These are phyloP conservation scores for Cymbidium sinense DNA, from an alignment of 106 monocot genomes.

Conservation along the genomic window DNA sequence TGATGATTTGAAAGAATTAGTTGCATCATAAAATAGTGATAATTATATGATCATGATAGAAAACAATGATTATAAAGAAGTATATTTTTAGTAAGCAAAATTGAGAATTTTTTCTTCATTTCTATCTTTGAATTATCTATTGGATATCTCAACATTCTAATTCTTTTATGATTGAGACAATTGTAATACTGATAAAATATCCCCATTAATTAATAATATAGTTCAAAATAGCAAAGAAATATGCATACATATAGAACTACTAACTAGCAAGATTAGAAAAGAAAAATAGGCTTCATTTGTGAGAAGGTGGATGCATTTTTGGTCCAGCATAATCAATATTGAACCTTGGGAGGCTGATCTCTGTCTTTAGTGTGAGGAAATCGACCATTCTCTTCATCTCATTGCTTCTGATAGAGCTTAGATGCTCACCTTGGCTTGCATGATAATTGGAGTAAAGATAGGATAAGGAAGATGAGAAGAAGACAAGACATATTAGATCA, in stretches of 20 bases:
- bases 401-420: not conserved
- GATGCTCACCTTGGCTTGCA: constrained; percentile 8
- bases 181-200: too few relatives aligned
- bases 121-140: too few relatives aligned
- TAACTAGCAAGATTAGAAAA: not conserved
- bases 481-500: constrained; percentile 11
- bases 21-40: too few relatives aligned
- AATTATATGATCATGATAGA: too few relatives aligned
- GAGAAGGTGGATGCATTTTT: constrained; percentile 32
- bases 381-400: not conserved
- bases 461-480: constrained; percentile 11
- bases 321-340: constrained; percentile 31
- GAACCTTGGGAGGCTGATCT: constrained; percentile 11
- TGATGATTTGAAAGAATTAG: too few relatives aligned
- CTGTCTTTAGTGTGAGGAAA: not conserved
- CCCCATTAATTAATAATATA: not conserved
- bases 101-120: too few relatives aligned
- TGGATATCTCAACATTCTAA: too few relatives aligned
- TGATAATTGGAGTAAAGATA: constrained; percentile 10
- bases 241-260: not conserved
- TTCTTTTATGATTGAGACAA: too few relatives aligned
- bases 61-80: too few relatives aligned
- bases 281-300: constrained; percentile 7
- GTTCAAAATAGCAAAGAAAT: not conserved
- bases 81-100: too few relatives aligned